Conservation (phyloP, 148 eudicot genomes). For the Mesembryanthemum crystallinum region DNA sequence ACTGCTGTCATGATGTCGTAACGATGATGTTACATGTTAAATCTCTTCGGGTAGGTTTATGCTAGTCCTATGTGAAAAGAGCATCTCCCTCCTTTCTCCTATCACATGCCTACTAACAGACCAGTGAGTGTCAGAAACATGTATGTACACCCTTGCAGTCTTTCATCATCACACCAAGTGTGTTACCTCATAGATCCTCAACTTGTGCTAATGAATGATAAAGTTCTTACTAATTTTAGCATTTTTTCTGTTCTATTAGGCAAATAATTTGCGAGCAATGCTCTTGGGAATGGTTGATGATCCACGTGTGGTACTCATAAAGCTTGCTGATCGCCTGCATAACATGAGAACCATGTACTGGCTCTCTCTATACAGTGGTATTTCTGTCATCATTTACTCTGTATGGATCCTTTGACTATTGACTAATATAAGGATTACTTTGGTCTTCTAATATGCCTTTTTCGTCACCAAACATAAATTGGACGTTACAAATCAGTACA, state of each 20-base stretch:
- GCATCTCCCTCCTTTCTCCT: background rate
- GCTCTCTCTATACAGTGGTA: constrained; percentile 20
- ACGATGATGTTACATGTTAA: background rate
- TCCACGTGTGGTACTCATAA: constrained; percentile 95
- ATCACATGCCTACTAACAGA: background rate
- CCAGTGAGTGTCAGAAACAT: background rate
- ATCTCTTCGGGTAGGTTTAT: background rate
- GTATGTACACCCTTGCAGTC: background rate
- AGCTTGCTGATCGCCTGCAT: constrained; percentile 98
- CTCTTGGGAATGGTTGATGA: constrained; percentile 97
- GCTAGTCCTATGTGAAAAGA: background rate
- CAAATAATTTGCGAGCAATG: constrained; percentile 85
- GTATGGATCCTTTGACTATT: background rate
- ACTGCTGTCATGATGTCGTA: background rate
- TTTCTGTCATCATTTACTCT: constrained; percentile 10
- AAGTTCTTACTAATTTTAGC: constrained; percentile 10
- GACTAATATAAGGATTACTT: too few species aligned
- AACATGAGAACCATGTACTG: constrained; percentile 96
- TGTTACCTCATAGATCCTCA: constrained; percentile 14
- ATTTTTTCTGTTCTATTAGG: constrained; percentile 39
- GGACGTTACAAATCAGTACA: too few species aligned
- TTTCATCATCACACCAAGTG: background rate
- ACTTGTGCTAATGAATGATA: background rate
- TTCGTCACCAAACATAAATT: too few species aligned
- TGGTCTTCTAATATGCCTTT: too few species aligned